Conservation (phyloP, 495 filamentous ascomycete genomes). For the Neurospora intermedia region DNA sequence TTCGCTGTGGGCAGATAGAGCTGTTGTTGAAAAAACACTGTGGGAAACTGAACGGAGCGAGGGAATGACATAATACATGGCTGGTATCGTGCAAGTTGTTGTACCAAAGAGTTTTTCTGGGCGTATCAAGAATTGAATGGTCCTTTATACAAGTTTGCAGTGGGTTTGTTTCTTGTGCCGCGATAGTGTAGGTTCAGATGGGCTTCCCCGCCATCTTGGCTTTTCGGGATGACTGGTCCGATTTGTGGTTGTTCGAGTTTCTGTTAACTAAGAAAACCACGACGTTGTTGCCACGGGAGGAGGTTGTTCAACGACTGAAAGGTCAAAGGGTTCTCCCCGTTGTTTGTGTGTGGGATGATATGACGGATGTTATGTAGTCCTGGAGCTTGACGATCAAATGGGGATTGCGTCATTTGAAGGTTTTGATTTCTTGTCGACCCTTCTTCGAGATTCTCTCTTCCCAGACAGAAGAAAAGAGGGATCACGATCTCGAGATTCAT, state of each 20-base stretch:
- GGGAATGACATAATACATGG: background rate
- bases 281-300: background rate
- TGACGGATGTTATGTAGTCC: background rate
- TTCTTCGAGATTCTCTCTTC: no score
- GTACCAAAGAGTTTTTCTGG: background rate
- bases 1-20: no score
- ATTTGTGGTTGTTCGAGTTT: background rate
- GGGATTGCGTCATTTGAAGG: background rate
- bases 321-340: background rate
- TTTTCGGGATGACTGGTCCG: background rate
- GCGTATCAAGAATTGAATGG: no score
- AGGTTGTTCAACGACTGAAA: background rate
- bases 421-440: background rate
- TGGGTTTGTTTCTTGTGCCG: background rate
- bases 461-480: no score
- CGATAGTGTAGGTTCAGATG: background rate
- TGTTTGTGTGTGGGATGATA: background rate
- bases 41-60: background rate
- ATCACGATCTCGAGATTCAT: no score
- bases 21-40: no score
- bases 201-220: background rate
- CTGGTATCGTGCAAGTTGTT: background rate
- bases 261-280: background rate
- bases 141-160: no score
- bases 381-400: background rate